phyloP scores from a whole-genome alignment of 768 basidiomycete species.

The Hypholoma sublateritium region DNA sequence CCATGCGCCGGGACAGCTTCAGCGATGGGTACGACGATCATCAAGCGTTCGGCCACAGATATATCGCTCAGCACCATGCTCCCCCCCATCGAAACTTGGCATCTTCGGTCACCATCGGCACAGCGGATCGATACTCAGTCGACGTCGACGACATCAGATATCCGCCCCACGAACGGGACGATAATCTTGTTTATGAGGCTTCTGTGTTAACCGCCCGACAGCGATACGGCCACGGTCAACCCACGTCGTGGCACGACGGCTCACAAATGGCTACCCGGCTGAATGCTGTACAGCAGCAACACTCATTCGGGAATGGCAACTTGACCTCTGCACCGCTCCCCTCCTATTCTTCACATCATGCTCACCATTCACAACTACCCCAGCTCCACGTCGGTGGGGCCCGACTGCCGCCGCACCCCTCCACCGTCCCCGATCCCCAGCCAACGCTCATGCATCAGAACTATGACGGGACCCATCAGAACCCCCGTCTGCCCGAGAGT shows the following conservation, averaged over 20 bases:
- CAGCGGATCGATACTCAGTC: conserved; percentile 28
- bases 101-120: conserved; percentile 28
- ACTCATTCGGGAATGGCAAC: conserved; percentile 8
- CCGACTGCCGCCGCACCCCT: conserved; percentile 6
- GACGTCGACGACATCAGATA: conserved; percentile 33
- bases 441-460: conserved; percentile 22
- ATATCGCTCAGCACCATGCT: conserved; percentile 22
- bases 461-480: conserved; percentile 22
- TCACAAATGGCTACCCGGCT: conserved; percentile 13
- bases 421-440: conserved; percentile 9
- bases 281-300: conserved; percentile 12
- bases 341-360: conserved; percentile 17
- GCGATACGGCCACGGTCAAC: conserved; percentile 27
- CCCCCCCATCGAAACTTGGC: conserved; percentile 27
- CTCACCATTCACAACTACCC: conserved; percentile 31
- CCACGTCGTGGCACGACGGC: conserved; percentile 36
- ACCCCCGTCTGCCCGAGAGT: conserved; percentile 54
- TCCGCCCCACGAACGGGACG: conserved; percentile 31
- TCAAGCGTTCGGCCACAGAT: conserved; percentile 27
- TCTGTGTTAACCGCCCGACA: conserved; percentile 22
- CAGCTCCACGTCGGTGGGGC: conserved; percentile 22
- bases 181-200: conserved; percentile 24
- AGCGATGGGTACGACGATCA: conserved; percentile 32
- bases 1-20: conserved; percentile 33
- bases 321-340: conserved; percentile 25